Evolutionary conservation across 768 basidiomycete species (phyloP), one percentile per base, ranked within the genome.

Genomic region (Auricularia cornea): DNA sequence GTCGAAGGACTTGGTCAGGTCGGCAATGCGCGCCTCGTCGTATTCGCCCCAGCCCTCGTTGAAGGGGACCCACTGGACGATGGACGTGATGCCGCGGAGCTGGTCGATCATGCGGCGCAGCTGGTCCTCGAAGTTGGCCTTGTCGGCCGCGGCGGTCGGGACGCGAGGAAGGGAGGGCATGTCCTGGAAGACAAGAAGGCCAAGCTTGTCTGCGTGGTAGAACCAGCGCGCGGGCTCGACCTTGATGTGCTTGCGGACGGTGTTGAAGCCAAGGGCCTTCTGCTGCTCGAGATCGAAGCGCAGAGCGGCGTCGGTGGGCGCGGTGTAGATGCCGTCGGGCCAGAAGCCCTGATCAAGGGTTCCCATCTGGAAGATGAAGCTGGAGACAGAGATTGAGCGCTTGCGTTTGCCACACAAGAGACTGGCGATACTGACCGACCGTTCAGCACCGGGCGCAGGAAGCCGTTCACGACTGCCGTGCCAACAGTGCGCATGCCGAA

Each of bases 211-310:
- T 20, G 54, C 54, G 30, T 57, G 54, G 54, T 57, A 57, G 54
- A 57, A 57, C 54, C 54, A 57, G 54, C 54, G 54, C 54, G 54
- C 54, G 14, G 54, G 54, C 54, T 57, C 54, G 54, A 57, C 54
- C 54, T 57, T 57, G 54, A 57, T 57, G 54, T 57, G 54, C 54
- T 57, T 57, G 54, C 54, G 54, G 30, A 57, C 54, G 28, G 30
- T 31, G 54, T 57, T 57, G 30, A 57, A 57, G 1, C 54, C 54
- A 10, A 57, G 54, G 6, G 54, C 54, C 30, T 57, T 57, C 54
- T 57, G 54, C 26, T 26, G 54, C 26, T 57, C 54, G 54, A 57
- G 54, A 20, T 57, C 54, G 30, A 57, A 57, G 29, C 23, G 4
- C 11, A 57, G 54, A 8, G 28, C 54, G 10, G 23, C 54, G 54